A percentile compares a stretch with the other conserved stretches of the same genome.
These are phyloP conservation scores for Penicillium coffeae DNA, from an alignment of 495 filamentous ascomycete species.

Conservation along the genomic window DNA sequence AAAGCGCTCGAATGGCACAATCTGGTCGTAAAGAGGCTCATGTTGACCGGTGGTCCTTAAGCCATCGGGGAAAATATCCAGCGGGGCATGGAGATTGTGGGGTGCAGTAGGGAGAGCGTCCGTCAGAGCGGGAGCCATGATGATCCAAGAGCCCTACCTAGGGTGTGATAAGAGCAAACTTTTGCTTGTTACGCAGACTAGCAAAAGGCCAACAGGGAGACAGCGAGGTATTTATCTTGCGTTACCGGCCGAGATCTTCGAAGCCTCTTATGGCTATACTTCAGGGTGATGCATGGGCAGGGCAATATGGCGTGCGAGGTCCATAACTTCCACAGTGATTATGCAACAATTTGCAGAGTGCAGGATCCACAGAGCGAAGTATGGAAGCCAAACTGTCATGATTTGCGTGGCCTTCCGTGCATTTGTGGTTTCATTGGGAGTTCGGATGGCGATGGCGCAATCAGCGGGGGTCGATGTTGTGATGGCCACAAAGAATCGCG, in stretches of 20 bases:
- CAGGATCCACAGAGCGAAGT: neutral
- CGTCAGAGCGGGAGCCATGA: slow-evolving; percentile 39
- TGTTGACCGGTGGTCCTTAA: slow-evolving; percentile 72
- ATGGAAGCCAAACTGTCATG: neutral
- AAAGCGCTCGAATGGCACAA: slow-evolving; percentile 67
- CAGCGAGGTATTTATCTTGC: slow-evolving; percentile 16
- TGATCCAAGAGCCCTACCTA: neutral
- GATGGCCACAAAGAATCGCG: slow-evolving; percentile 13
- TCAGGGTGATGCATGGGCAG: slow-evolving; percentile 20
- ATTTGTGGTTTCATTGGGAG: slow-evolving; percentile 17
- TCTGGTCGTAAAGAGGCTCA: slow-evolving; percentile 58
- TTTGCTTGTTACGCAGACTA: neutral
- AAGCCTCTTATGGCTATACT: slow-evolving; percentile 1
- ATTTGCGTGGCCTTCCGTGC: neutral
- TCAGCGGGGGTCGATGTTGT: slow-evolving; percentile 31
- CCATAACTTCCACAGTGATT: neutral
- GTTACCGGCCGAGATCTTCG: slow-evolving; percentile 14
- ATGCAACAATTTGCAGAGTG: neutral
- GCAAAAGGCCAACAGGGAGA: neutral
- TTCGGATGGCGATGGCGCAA: slow-evolving; percentile 27
- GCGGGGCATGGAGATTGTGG: slow-evolving; percentile 28
- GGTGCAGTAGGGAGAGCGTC: slow-evolving; percentile 24
- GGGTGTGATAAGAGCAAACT: neutral
- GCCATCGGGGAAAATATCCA: slow-evolving; percentile 45
- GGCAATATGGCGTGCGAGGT: slow-evolving; percentile 24